These are phyloP conservation scores for Ensete glaucum DNA, from an alignment of 176 grass and related monocot genomes.

Conservation along the genomic window DNA sequence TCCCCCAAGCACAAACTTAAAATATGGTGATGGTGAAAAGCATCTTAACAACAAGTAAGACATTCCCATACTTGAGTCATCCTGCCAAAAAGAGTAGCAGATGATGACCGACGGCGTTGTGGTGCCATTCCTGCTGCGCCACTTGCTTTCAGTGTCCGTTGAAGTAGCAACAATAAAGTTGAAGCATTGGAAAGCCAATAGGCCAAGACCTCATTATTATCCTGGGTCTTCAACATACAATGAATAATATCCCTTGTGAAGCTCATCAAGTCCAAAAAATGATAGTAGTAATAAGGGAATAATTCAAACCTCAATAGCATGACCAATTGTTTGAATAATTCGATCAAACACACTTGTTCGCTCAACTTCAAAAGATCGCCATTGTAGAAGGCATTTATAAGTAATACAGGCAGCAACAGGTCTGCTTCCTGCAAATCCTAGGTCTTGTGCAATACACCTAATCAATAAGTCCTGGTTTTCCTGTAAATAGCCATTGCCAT, in stretches of 20 bases:
- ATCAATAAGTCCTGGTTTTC: conserved; percentile 98
- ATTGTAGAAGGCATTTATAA: conserved; percentile 99
- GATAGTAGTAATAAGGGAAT: conserved; percentile 5
- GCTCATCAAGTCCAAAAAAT: background rate
- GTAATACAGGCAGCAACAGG: conserved; percentile 91
- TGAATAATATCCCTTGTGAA: conserved; percentile 17
- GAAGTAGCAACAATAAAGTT: conserved; percentile 71
- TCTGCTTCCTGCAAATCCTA: conserved; percentile 72
- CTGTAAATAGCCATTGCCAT: conserved; percentile 19
- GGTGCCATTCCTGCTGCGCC: conserved; percentile 55
- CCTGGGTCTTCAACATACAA: conserved; percentile 68
- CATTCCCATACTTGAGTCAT: conserved; percentile 83
- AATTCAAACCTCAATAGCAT: conserved; percentile 91
- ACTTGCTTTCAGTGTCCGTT: conserved; percentile 76
- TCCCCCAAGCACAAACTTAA: background rate
- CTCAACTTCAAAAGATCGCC: conserved; percentile 99
- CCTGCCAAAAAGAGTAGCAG: conserved; percentile 82
- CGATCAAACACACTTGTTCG: conserved; percentile 98
- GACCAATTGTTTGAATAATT: conserved; percentile 98
- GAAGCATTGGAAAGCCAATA: conserved; percentile 95
- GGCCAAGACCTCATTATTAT: conserved; percentile 55
- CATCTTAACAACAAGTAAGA: background rate
- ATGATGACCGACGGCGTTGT: conserved; percentile 61
- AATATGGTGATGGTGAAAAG: background rate
- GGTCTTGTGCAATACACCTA: conserved; percentile 85